Base-by-base conservation (phyloP, 768 basidiomycete genomes). In the Termitomyces sp. region DNA sequence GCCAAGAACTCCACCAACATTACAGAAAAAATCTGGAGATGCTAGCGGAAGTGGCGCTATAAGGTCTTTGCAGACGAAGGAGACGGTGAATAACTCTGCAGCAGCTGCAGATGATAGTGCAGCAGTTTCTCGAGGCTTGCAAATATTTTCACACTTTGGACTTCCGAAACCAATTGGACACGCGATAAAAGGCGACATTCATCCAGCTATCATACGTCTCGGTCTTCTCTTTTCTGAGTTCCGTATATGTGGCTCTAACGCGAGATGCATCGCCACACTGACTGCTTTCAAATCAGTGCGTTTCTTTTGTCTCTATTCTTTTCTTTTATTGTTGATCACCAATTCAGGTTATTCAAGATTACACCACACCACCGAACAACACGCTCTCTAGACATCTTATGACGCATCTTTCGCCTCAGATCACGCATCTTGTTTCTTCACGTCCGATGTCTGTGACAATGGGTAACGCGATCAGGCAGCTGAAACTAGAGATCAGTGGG, bases 401-500 rank as follows among this genome's bases (percentile, higher is more conserved):
- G 84, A 91, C 91, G 10, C 86, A 96, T 74, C 83, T 97, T 45
- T 94, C 93, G 3, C 92, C 93, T 25, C 95, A 97, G 81, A 96
- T 97, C 66, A 88, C 88, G 17, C 88, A 96, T 73, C 83, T 96
- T 10, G 91, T 94, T 8, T 84, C 88, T 45, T 92, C 93, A 20
- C 83, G 95, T 54, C 92, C 94, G 0, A 91, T 96, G 89, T 91
- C 92, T 17, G 87, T 94, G 25, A 91, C 93, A 31, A 94, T 96
- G 91, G 94, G 95, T 0, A 96, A 95, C 70, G 93, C 95, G 0
- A 93, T 94, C 67, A 85, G 95, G 61, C 91, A 96, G 72, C 80
- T 99, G 67, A 99, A 99, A 77, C 79, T 96, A 59, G 94, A 98
- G 69, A 97, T 99, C 69, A 95, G 93, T 69, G 85, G 83, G 45